These are phyloP conservation scores for Tripidium arundinaceum DNA, from an alignment of 202 grass and related monocot species.

Conservation along the genomic window DNA sequence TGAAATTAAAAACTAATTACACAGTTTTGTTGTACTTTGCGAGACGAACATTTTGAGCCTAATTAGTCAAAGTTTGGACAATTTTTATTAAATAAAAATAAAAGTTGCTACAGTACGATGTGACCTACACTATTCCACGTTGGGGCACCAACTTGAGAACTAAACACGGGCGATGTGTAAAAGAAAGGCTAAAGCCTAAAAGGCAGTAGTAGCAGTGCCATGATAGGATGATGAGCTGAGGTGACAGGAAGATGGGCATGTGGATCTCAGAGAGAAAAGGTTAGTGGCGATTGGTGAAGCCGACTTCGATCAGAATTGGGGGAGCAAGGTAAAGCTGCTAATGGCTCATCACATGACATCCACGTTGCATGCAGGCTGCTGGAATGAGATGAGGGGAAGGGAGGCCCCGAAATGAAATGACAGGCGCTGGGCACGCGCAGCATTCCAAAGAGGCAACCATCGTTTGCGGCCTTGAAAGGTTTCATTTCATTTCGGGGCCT, in stretches of 20 bases:
- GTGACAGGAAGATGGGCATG: neutral
- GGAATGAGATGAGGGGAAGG: neutral
- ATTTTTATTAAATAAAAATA: too few species aligned
- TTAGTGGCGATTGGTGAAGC: slow-evolving; percentile 18
- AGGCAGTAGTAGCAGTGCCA: neutral
- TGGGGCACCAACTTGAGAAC: too few species aligned
- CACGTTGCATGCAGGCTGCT: slow-evolving; percentile 8
- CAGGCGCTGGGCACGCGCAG: slow-evolving; percentile 26
- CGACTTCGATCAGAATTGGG: neutral
- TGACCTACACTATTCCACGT: too few species aligned
- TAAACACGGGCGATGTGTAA: too few species aligned
- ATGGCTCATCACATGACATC: slow-evolving; percentile 23
- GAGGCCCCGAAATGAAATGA: neutral
- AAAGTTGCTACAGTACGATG: too few species aligned
- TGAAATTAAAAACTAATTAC: too few species aligned
- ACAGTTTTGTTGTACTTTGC: too few species aligned
- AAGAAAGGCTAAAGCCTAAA: neutral
- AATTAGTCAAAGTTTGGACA: too few species aligned
- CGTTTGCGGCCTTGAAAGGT: slow-evolving; percentile 36
- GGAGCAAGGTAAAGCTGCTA: slow-evolving; percentile 14
- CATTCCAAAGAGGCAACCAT: slow-evolving; percentile 38
- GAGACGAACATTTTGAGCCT: too few species aligned
- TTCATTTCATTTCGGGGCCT: slow-evolving; percentile 26
- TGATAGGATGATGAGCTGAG: slow-evolving; percentile 3
- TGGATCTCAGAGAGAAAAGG: slow-evolving; percentile 3